Conservation (phyloP, 2,329 filamentous ascomycete genomes). For the Cladophialophora bantiana region DNA sequence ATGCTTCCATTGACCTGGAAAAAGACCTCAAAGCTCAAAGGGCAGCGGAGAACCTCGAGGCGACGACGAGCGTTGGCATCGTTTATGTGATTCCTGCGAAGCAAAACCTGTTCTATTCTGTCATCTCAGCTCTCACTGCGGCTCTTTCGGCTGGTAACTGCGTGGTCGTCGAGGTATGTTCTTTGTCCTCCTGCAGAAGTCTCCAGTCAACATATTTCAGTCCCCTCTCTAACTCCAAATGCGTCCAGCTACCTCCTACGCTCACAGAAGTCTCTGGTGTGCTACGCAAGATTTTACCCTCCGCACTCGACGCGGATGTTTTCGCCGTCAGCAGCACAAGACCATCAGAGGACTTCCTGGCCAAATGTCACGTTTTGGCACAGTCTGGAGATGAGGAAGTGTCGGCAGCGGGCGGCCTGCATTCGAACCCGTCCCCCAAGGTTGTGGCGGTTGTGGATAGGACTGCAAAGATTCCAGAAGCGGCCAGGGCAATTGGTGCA, state of each 20-base stretch:
- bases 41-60: conserved; percentile 11
- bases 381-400: conserved; percentile 27
- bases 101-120: conserved; percentile 46
- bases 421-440: conserved; percentile 46
- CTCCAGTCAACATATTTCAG: conserved; percentile 40
- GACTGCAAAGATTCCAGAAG: conserved; percentile 61
- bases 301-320: conserved; percentile 57
- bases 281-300: conserved; percentile 45
- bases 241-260: conserved; percentile 22
- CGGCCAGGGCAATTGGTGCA: conserved; percentile 61
- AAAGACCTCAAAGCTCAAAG: conserved; percentile 33
- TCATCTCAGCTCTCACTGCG: conserved; percentile 45
- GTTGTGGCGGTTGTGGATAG: conserved; percentile 67
- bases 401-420: conserved; percentile 41
- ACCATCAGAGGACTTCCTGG: conserved; percentile 40
- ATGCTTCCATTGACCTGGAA: conserved; percentile 43
- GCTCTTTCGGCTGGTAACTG: conserved; percentile 50
- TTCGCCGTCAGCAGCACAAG: conserved; percentile 53
- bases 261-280: conserved; percentile 20
- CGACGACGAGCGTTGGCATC: conserved; percentile 23
- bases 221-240: background rate
- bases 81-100: conserved; percentile 46
- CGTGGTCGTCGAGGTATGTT: conserved; percentile 45
- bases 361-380: conserved; percentile 47
- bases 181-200: background rate